phyloP scores from a whole-genome alignment of 345 rosid species.

The Salix purpurea region DNA sequence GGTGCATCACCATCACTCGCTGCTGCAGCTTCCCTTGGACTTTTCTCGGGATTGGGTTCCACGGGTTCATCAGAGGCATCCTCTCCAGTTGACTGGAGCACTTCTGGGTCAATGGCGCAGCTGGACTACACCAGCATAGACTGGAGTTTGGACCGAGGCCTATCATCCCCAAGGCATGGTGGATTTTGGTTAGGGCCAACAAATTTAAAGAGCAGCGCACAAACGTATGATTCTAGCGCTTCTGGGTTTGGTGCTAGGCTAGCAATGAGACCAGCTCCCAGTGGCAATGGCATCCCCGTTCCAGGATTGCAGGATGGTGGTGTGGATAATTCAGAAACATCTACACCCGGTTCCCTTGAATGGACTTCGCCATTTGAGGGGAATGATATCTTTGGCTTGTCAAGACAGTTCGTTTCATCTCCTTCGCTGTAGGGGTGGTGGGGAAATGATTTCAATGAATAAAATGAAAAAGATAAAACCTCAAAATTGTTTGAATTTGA shows the following conservation, averaged over 20 bases:
- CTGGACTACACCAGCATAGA: conserved; percentile 65
- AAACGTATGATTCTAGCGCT: conserved; percentile 32
- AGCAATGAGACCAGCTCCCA: conserved; percentile 37
- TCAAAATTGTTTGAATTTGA: conserved; percentile 42
- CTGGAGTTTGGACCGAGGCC: conserved; percentile 71
- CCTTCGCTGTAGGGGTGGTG: conserved; percentile 57
- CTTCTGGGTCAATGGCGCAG: conserved; percentile 48
- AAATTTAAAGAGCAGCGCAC: conserved; percentile 31
- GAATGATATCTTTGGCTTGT: conserved; percentile 79
- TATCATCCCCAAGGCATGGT: conserved; percentile 34
- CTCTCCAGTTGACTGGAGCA: conserved; percentile 72
- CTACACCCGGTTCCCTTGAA: conserved; percentile 47
- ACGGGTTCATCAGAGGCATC: conserved; percentile 51
- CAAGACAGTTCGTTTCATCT: conserved; percentile 77
- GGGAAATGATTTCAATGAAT: neutral
- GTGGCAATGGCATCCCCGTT: conserved; percentile 35
- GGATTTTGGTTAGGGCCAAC: conserved; percentile 43
- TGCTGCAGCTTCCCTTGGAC: conserved; percentile 77
- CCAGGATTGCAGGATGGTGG: conserved; percentile 44
- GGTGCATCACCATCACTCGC: conserved; percentile 47
- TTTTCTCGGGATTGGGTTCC: conserved; percentile 64
- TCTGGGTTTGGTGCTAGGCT: conserved; percentile 36
- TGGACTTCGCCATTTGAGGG: conserved; percentile 95
- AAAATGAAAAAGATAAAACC: conserved; percentile 11
- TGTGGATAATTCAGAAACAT: conserved; percentile 32